Evolutionary conservation across 352 stramenopile species (phyloP).

Genomic region (Pythium biforme): DNA sequence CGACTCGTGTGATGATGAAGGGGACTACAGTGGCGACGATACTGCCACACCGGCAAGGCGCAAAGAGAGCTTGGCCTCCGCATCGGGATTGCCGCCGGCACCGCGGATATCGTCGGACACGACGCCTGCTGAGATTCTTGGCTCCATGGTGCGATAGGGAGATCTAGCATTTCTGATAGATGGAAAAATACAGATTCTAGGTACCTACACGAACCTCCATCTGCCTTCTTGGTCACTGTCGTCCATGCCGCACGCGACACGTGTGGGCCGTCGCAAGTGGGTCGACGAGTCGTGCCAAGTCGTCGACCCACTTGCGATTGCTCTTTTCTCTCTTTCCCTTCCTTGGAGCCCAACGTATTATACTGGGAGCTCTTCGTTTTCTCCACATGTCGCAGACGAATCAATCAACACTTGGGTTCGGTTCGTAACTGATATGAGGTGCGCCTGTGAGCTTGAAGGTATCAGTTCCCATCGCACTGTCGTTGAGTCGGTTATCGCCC

Average conservation of each 20-base stretch:
- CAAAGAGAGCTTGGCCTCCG: conserved; percentile 2
- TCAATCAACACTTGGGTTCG: background rate
- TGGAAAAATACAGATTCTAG: background rate
- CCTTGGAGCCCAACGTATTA: background rate
- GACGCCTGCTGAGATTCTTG: background rate
- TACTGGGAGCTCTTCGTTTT: conserved; percentile 3
- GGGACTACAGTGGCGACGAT: conserved; percentile 1
- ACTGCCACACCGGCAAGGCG: background rate
- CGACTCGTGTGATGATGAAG: conserved; percentile 20
- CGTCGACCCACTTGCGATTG: too few species aligned
- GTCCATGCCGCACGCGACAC: background rate
- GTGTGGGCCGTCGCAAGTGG: background rate
- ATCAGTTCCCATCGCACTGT: background rate
- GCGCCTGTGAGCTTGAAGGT: background rate
- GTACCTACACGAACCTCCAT: background rate
- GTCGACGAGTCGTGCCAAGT: too few species aligned
- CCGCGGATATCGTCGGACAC: background rate
- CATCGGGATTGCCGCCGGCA: background rate
- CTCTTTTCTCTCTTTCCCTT: background rate
- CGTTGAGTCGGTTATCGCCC: background rate
- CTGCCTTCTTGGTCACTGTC: background rate
- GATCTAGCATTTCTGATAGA: background rate
- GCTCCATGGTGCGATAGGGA: background rate
- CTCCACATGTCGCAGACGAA: conserved; percentile 20
- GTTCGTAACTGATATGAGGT: conserved; percentile 9